Evolutionary conservation across 306 rosid species (phyloP).

Genomic region (Inga laurina): DNA sequence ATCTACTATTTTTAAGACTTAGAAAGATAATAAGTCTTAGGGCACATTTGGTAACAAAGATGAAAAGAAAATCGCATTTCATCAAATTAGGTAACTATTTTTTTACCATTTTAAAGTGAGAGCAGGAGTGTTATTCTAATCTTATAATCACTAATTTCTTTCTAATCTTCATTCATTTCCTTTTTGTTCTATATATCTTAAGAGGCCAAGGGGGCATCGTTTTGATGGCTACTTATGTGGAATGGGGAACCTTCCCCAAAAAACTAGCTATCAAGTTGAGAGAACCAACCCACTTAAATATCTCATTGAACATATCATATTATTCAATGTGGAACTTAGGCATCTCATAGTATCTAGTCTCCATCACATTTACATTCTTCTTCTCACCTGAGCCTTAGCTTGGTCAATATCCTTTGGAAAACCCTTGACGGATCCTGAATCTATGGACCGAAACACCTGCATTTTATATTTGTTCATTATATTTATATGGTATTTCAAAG

Average conservation of each 20-base stretch:
- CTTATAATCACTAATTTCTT: neutral
- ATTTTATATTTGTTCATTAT: slow-evolving; percentile 39
- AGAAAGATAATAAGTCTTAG: neutral
- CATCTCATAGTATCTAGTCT: neutral
- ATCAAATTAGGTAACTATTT: neutral
- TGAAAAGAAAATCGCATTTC: neutral
- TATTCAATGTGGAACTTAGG: neutral
- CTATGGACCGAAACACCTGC: slow-evolving; percentile 79
- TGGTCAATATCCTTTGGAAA: slow-evolving; percentile 65
- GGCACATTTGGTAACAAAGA: neutral
- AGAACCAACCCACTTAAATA: neutral
- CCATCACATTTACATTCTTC: slow-evolving; percentile 1
- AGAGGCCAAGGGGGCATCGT: neutral
- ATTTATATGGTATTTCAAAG: neutral
- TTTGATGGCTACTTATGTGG: neutral
- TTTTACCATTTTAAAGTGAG: neutral
- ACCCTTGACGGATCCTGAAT: slow-evolving; percentile 81
- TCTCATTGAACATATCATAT: neutral
- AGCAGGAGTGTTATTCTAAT: neutral
- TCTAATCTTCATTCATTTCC: neutral
- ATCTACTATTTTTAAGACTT: neutral
- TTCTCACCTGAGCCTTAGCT: slow-evolving; percentile 71
- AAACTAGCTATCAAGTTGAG: neutral
- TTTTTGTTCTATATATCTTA: neutral
- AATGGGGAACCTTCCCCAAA: neutral